Percentiles rank a stretch among this genome's conserved stretches.
Conservation (phyloP, 306 rosid genomes). For the Dalbergia cochinchinensis region DNA sequence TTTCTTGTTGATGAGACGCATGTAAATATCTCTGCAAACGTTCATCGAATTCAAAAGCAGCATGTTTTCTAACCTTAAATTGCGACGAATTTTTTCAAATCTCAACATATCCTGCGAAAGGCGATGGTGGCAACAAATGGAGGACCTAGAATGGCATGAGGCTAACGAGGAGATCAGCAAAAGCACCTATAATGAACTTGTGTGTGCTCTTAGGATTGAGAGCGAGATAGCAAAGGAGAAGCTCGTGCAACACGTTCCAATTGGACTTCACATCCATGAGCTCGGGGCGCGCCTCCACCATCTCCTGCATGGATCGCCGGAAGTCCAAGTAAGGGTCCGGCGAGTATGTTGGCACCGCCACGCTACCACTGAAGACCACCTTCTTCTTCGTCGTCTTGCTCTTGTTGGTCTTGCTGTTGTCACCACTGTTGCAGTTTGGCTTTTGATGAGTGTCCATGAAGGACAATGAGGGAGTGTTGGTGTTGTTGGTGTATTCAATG, state of each 20-base stretch:
- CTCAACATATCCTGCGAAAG: conserved; percentile 6
- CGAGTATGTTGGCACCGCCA: conserved; percentile 77
- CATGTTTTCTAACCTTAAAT: too few species aligned
- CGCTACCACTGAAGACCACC: conserved; percentile 61
- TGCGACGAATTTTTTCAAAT: background rate
- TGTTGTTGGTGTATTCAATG: conserved; percentile 50
- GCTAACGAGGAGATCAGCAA: conserved; percentile 76
- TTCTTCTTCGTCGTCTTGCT: background rate
- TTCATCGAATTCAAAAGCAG: too few species aligned
- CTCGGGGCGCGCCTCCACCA: conserved; percentile 88
- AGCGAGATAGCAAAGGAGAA: conserved; percentile 83
- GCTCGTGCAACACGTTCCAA: conserved; percentile 84
- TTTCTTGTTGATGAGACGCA: too few species aligned
- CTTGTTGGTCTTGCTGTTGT: background rate
- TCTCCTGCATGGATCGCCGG: conserved; percentile 91
- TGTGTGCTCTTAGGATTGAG: conserved; percentile 83
- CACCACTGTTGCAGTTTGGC: background rate
- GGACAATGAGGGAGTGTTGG: background rate
- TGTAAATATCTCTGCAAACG: too few species aligned
- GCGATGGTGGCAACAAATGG: background rate
- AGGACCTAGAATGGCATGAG: conserved; percentile 52
- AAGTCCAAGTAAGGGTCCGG: conserved; percentile 91
- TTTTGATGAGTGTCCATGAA: background rate
- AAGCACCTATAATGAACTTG: conserved; percentile 81
- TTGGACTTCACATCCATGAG: conserved; percentile 61